Evolutionary conservation across 345 rosid species (phyloP), one percentile per base, ranked within the genome.

Genomic region (Eucalyptus marginata): DNA sequence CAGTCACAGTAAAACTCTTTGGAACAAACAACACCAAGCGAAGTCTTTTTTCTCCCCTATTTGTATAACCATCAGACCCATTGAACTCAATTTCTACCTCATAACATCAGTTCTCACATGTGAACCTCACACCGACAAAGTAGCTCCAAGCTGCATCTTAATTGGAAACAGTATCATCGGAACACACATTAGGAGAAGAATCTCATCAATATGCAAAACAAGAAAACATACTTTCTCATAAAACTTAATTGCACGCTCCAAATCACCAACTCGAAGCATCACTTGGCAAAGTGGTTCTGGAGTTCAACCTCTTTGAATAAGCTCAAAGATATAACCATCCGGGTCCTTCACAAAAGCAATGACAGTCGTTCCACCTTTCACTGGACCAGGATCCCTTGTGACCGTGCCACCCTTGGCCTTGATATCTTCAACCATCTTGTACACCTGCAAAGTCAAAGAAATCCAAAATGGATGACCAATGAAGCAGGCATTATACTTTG

Each of bases 311-410:
- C 99, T 93, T 89, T 98, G 98, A 89, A 98, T 97, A 58, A 97
- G 92, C 94, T 97, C 97, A 90, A 97, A 97, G 64, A 86, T 25
- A 87, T 96, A 97, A 62, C 99, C 99, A 94, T 97, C 99, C 33
- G 98, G 99, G 92, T 97, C 99, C 95, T 97, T 98, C 59, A 97
- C 97, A 90, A 97, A 96, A 31, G 99, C 98, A 92, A 95, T 95
- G 43, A 94, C 92, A 90, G 94, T 62, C 9, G 31, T 15, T 89
- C 99, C 98, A 89, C 99, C 98, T 94, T 98, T 95, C 76, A 98
- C 99, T 2, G 98, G 98, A 90, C 98, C 99, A 64, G 98, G 98
- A 87, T 98, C 99, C 92, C 99, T 93, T 22, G 96, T 94, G 86
- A 98, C 92, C 50, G 58, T 91, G 16, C 99, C 99, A 87, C 98